phyloP scores from a whole-genome alignment of 2,329 filamentous ascomycete species.

The Colletotrichum orbiculare region DNA sequence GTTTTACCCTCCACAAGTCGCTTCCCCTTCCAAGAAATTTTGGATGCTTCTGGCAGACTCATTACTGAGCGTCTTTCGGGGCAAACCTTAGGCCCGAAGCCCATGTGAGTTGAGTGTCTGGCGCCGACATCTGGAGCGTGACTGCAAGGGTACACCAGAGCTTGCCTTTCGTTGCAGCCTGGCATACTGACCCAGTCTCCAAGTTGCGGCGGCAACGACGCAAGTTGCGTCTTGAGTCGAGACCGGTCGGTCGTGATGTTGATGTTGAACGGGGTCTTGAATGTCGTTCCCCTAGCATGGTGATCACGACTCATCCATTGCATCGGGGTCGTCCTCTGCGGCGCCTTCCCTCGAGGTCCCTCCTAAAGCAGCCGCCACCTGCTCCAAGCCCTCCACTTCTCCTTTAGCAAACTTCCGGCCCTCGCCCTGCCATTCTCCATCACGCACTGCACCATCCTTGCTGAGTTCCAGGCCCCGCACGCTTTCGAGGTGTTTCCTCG shows the following conservation, averaged over 20 bases:
- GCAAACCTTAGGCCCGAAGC: no score
- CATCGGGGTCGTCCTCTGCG: slow-evolving; percentile 21
- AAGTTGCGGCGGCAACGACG: no score
- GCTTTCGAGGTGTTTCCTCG: slow-evolving; percentile 79
- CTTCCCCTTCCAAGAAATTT: no score
- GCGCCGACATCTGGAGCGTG: no score
- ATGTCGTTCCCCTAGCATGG: not conserved
- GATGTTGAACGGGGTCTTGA: not conserved
- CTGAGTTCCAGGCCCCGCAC: slow-evolving; percentile 75
- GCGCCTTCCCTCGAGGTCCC: slow-evolving; percentile 39
- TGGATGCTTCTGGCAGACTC: no score
- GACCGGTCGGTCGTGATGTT: not conserved
- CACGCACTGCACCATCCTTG: slow-evolving; percentile 68
- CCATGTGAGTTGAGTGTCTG: no score
- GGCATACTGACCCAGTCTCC: no score
- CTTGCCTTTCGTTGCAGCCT: no score
- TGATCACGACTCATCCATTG: slow-evolving; percentile 34
- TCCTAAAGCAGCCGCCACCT: slow-evolving; percentile 58
- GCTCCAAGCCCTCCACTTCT: slow-evolving; percentile 69
- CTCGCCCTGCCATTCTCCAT: slow-evolving; percentile 72
- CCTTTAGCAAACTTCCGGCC: slow-evolving; percentile 60
- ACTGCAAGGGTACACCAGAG: no score
- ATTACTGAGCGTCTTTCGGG: no score
- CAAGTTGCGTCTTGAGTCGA: no score
- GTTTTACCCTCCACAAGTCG: no score